Conservation (phyloP, 208 protist genomes). For the Leptomonas pyrrhocoris region DNA sequence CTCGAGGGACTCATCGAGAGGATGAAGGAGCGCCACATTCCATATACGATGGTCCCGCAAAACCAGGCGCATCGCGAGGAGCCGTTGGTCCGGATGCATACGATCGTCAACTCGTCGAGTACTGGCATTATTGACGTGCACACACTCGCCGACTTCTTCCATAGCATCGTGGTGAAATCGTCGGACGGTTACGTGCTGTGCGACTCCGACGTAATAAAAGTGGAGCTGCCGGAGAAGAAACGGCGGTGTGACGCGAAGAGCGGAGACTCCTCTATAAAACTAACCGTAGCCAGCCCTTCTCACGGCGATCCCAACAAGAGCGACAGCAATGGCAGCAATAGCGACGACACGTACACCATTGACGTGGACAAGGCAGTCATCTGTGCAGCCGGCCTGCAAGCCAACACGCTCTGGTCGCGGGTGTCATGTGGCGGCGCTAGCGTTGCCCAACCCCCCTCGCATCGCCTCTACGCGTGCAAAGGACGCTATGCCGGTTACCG, state of each 20-base stretch:
- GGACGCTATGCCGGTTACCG: conserved; percentile 41
- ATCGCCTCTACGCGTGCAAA: conserved; percentile 42
- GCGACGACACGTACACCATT: conserved; percentile 16
- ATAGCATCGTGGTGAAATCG: conserved; percentile 13
- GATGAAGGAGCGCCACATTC: conserved; percentile 37
- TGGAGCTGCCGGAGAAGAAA: conserved; percentile 6
- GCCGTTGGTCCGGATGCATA: conserved; percentile 39
- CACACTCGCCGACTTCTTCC: conserved; percentile 33
- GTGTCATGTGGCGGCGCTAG: conserved; percentile 5
- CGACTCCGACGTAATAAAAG: conserved; percentile 18
- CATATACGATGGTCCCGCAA: conserved; percentile 31
- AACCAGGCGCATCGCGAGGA: conserved; percentile 29
- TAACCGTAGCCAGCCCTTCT: conserved; percentile 16
- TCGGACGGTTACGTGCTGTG: conserved; percentile 30
- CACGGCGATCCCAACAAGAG: neutral
- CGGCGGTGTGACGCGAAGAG: neutral
- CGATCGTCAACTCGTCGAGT: conserved; percentile 38
- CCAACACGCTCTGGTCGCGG: conserved; percentile 32
- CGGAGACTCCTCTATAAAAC: neutral
- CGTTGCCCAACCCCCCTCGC: conserved; percentile 16
- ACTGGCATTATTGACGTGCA: conserved; percentile 58
- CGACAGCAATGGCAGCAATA: neutral
- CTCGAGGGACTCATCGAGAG: conserved; percentile 30
- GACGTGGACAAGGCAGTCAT: conserved; percentile 32
- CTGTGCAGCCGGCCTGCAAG: conserved; percentile 31